These are phyloP conservation scores for Penicillium ucsense DNA, from an alignment of 495 filamentous ascomycete genomes.

Conservation along the genomic window DNA sequence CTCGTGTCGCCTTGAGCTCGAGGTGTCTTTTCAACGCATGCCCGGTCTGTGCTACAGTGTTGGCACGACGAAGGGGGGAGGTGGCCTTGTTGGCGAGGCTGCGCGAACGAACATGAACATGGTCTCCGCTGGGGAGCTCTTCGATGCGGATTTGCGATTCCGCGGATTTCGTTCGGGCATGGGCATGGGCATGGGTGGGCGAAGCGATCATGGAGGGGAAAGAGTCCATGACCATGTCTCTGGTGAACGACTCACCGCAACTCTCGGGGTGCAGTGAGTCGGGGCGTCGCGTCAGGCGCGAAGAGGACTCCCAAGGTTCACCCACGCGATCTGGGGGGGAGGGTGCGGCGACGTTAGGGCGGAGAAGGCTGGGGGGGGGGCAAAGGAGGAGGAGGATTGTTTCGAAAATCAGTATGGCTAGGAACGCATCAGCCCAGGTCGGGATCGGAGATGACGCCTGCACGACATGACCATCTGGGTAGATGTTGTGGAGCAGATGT, in stretches of 20 bases:
- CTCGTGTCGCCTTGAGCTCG: constrained; percentile 21
- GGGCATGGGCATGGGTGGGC: constrained; percentile 8
- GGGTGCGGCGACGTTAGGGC: no score
- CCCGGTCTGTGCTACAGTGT: constrained; percentile 33
- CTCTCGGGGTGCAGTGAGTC: constrained; percentile 6
- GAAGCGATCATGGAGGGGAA: constrained; percentile 10
- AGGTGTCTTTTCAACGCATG: constrained; percentile 23
- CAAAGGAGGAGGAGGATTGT: no score
- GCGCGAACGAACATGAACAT: constrained; percentile 10
- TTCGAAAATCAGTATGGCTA: not conserved
- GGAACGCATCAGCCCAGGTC: constrained; percentile 14
- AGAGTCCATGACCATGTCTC: constrained; percentile 10
- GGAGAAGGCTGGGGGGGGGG: no score
- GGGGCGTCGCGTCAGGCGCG: constrained; percentile 11
- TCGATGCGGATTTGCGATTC: constrained; percentile 13
- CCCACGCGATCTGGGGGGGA: no score
- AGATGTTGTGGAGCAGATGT: no score
- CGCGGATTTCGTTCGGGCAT: not conserved
- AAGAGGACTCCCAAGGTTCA: not conserved
- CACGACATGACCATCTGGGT: constrained; percentile 20
- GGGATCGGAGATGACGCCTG: constrained; percentile 21
- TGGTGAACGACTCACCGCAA: no score
- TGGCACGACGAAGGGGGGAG: constrained; percentile 29
- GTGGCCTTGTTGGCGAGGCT: constrained; percentile 11
- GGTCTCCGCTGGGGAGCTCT: constrained; percentile 9